Percentiles rank a stretch among this genome's conserved stretches.
phyloP scores from a whole-genome alignment of 768 basidiomycete genomes.

The Pisolithus microcarpus region DNA sequence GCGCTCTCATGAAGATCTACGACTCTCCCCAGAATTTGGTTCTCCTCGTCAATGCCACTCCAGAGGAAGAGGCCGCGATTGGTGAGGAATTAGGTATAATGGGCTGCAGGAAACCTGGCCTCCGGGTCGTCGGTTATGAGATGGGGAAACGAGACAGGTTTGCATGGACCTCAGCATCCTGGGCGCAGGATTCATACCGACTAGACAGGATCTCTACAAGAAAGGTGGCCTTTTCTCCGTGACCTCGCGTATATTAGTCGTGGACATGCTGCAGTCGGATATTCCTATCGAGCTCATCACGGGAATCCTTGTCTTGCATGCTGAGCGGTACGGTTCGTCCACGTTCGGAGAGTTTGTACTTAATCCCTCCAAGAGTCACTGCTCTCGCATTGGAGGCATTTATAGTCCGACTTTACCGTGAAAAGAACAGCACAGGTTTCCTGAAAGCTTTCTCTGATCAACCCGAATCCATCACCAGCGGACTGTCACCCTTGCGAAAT shows the following conservation, averaged over 20 bases:
- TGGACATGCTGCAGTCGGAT: slow-evolving; percentile 86
- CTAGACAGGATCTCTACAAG: slow-evolving; percentile 78
- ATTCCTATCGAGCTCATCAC: slow-evolving; percentile 83
- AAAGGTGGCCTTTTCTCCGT: slow-evolving; percentile 86
- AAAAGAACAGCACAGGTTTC: slow-evolving; percentile 86
- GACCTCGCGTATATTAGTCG: slow-evolving; percentile 89
- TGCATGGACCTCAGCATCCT: slow-evolving; percentile 17
- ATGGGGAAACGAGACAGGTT: slow-evolving; percentile 73
- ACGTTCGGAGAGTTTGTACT: not conserved
- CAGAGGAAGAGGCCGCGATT: slow-evolving; percentile 85
- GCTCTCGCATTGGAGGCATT: slow-evolving; percentile 85
- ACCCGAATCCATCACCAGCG: slow-evolving; percentile 90
- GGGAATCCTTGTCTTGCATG: slow-evolving; percentile 84
- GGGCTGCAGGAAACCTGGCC: slow-evolving; percentile 82
- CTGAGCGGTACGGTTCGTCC: slow-evolving; percentile 59
- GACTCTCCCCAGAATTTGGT: slow-evolving; percentile 80
- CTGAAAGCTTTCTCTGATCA: slow-evolving; percentile 97
- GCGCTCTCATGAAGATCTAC: slow-evolving; percentile 88
- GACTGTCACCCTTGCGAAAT: slow-evolving; percentile 83
- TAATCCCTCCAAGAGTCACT: slow-evolving; percentile 54
- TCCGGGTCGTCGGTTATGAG: slow-evolving; percentile 80
- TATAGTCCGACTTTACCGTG: slow-evolving; percentile 83
- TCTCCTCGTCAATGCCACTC: slow-evolving; percentile 73
- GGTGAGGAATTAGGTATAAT: slow-evolving; percentile 90
- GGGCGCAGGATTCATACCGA: slow-evolving; percentile 7